These are phyloP conservation scores for Pisolithus orientalis DNA, from an alignment of 768 basidiomycete genomes.

Conservation along the genomic window DNA sequence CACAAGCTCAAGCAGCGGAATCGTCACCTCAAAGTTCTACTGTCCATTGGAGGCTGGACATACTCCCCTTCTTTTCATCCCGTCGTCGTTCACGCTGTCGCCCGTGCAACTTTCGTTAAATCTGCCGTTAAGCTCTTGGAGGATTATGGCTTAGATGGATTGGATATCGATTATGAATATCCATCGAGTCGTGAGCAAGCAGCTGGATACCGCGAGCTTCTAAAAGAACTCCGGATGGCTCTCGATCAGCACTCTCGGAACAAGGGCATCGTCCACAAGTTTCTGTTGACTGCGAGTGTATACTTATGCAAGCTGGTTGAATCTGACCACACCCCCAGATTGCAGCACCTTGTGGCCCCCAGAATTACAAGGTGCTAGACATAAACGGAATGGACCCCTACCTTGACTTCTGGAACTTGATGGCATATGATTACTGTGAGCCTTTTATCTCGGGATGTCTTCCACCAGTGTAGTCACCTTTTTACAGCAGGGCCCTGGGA, in stretches of 20 bases:
- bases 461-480: conserved; percentile 3
- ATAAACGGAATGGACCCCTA: conserved; percentile 80
- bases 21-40: conserved; percentile 69
- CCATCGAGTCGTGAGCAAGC: conserved; percentile 77
- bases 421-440: conserved; percentile 84
- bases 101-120: conserved; percentile 73
- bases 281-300: conserved; percentile 63
- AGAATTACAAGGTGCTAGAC: conserved; percentile 76
- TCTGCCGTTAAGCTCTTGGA: conserved; percentile 77
- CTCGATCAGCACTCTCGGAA: conserved; percentile 70
- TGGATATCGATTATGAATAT: conserved; percentile 93
- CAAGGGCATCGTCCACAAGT: conserved; percentile 55
- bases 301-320: background rate
- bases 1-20: conserved; percentile 86
- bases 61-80: conserved; percentile 86
- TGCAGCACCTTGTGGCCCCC: conserved; percentile 87
- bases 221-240: conserved; percentile 66
- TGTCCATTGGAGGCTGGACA: conserved; percentile 96
- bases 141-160: conserved; percentile 87
- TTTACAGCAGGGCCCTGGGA: conserved; percentile 73
- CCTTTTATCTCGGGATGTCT: conserved; percentile 1
- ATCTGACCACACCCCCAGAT: conserved; percentile 42
- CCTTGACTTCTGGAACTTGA: conserved; percentile 96
- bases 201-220: conserved; percentile 72
- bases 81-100: conserved; percentile 57